These are phyloP conservation scores for Suillus sp. DNA, from an alignment of 768 basidiomycete species.

Conservation along the genomic window DNA sequence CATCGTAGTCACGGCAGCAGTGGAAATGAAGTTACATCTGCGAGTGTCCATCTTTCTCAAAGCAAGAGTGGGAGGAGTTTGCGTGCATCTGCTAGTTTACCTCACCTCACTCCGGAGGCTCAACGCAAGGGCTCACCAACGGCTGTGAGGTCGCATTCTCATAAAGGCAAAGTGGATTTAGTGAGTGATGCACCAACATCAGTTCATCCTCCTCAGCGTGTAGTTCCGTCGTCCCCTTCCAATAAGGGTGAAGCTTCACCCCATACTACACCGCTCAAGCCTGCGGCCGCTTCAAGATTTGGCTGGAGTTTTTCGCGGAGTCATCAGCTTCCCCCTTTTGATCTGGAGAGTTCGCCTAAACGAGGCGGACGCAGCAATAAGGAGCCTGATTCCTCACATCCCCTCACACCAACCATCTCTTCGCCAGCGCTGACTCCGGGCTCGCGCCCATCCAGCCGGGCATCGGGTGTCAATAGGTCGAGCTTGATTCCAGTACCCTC, in stretches of 20 bases:
- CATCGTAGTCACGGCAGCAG: constrained; percentile 16
- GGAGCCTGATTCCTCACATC: constrained; percentile 1
- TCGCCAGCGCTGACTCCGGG: constrained; percentile 27
- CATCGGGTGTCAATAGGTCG: constrained; percentile 24
- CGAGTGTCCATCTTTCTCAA: constrained; percentile 17
- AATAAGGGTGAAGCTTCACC: background rate
- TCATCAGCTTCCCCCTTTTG: constrained; percentile 41
- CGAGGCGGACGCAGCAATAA: constrained; percentile 11
- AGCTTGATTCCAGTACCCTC: constrained; percentile 52
- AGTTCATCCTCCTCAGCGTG: background rate
- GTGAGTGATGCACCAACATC: background rate
- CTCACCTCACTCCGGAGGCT: constrained; percentile 12
- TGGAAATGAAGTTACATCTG: constrained; percentile 16
- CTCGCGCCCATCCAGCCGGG: constrained; percentile 29
- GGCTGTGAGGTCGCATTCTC: background rate
- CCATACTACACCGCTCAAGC: constrained; percentile 18
- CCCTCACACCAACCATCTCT: constrained; percentile 18
- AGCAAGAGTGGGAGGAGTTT: constrained; percentile 15
- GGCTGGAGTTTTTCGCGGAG: constrained; percentile 44
- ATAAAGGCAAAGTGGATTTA: background rate
- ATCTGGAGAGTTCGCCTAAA: constrained; percentile 32
- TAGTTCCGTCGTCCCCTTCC: background rate
- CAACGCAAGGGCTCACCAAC: constrained; percentile 3
- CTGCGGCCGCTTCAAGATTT: constrained; percentile 33
- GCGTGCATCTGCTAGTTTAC: constrained; percentile 25